phyloP scores from a whole-genome alignment of 2,329 filamentous ascomycete species.

The Phialemoniopsis sp. region DNA sequence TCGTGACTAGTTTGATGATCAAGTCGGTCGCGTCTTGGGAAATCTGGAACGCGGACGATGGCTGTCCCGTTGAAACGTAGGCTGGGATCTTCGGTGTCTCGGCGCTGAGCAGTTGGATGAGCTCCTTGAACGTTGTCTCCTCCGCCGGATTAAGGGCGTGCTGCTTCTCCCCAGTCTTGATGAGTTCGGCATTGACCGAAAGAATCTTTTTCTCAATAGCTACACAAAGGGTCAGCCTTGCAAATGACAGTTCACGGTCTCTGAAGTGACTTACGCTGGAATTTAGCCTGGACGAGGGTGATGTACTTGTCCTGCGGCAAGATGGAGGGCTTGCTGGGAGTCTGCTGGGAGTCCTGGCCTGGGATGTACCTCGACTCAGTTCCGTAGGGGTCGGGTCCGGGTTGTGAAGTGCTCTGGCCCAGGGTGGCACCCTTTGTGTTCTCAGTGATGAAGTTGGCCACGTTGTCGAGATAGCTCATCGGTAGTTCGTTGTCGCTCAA shows the following conservation, averaged over 20 bases:
- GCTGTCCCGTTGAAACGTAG: constrained; percentile 31
- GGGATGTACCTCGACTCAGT: constrained; percentile 76
- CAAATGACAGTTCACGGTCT: too few relatives aligned
- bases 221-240: neutral
- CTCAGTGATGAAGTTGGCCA: constrained; percentile 85
- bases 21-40: constrained; percentile 53
- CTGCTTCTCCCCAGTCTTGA: constrained; percentile 69
- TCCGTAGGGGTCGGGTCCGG: constrained; percentile 67
- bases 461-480: constrained; percentile 82
- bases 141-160: constrained; percentile 71
- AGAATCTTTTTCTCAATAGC: constrained; percentile 51
- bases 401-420: constrained; percentile 52
- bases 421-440: constrained; percentile 86
- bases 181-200: constrained; percentile 69
- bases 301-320: constrained; percentile 80
- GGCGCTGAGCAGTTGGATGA: constrained; percentile 60
- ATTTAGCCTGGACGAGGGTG: constrained; percentile 70
- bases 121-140: constrained; percentile 47
- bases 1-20: constrained; percentile 66
- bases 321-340: constrained; percentile 43
- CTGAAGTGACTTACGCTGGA: constrained; percentile 37
- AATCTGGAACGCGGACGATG: constrained; percentile 20
- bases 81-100: constrained; percentile 4
- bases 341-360: constrained; percentile 49
- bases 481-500: constrained; percentile 85